Base-by-base conservation (phyloP, 2,329 filamentous ascomycete species). In the Neopestalotiopsis sp. region DNA sequence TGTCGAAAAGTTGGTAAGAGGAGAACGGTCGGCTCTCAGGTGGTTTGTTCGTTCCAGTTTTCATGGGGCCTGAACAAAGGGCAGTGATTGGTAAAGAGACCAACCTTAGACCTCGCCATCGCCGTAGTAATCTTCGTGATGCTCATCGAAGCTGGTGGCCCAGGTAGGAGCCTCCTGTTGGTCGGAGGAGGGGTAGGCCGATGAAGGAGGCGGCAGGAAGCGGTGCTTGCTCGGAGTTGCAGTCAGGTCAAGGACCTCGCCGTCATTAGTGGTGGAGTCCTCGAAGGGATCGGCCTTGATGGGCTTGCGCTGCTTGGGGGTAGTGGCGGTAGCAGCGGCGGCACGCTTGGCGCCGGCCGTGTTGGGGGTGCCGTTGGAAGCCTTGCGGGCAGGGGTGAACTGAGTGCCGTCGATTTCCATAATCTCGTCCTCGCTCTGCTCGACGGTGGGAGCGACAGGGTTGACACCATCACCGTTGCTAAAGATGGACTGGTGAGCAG, bases 211-310 rank as follows among this genome's bases (percentile, higher is more conserved):
- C 14, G 45, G 20, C 17, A 52, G n/a, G 17, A 14, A 14, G 45
- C 34, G 6, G 6, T 10, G 34, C 34, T 38, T 38, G 34, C 34
- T 52, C 14, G 45, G 45, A 9, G 17, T 52, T 17, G n/a, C 7
- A 40, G 64, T 66, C 32, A 67, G 17, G 40, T 62, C 40, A 10
- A 38, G 13, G 32, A 38, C 10, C 13, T 34, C 28, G 59, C 59
- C 34, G 32, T 14, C 17, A 10, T 38, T 38, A 9, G 4, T 24
- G 59, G 24, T 14, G 4, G 56, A 13, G 6, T 38, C 32, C 57
- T 67, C 58, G 28, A 67, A 56, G 9, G 58, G 69, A 49, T 68
- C 68, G 45, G 67, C 66, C 72, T 78, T 80, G 71, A 77, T 75
- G 24, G 67, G 63, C n/a, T 71, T 68, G 61, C 14, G 9, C 45